Conservation (phyloP, 106 monocot species). For the Allium cepa region DNA sequence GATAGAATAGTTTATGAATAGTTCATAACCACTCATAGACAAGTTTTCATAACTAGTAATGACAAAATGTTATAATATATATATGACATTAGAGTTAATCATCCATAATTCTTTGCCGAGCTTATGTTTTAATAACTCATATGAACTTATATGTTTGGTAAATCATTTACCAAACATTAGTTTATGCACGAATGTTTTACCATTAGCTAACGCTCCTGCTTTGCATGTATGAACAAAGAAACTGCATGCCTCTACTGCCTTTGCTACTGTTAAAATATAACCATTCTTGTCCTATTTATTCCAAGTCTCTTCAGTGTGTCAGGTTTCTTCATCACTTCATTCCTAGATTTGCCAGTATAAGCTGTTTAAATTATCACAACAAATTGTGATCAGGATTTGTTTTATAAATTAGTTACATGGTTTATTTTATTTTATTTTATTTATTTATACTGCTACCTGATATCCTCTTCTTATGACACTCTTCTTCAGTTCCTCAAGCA, state of each 20-base stretch:
- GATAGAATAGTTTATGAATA: no score
- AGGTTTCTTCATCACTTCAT: conserved; percentile 92
- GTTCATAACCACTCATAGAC: no score
- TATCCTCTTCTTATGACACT: conserved; percentile 38
- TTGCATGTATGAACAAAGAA: conserved; percentile 73
- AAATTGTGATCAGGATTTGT: no score
- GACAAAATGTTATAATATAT: no score
- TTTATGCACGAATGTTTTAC: conserved; percentile 26
- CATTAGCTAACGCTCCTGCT: conserved; percentile 2
- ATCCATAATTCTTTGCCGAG: no score
- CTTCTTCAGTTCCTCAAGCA: conserved; percentile 85
- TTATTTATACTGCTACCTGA: conserved; percentile 28
- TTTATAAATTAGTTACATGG: neutral
- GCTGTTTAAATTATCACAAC: conserved; percentile 21
- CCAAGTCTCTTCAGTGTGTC: conserved; percentile 51
- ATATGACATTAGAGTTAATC: no score
- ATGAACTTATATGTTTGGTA: neutral
- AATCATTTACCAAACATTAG: neutral
- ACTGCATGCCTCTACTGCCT: conserved; percentile 67
- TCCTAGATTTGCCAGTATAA: conserved; percentile 77
- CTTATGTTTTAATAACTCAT: no score
- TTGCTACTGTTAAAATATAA: conserved; percentile 69
- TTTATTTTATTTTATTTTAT: no score
- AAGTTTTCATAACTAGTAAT: no score
- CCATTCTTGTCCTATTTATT: conserved; percentile 76